Base-by-base conservation (phyloP, 805 yeast genomes). In the Ogataea pini region DNA sequence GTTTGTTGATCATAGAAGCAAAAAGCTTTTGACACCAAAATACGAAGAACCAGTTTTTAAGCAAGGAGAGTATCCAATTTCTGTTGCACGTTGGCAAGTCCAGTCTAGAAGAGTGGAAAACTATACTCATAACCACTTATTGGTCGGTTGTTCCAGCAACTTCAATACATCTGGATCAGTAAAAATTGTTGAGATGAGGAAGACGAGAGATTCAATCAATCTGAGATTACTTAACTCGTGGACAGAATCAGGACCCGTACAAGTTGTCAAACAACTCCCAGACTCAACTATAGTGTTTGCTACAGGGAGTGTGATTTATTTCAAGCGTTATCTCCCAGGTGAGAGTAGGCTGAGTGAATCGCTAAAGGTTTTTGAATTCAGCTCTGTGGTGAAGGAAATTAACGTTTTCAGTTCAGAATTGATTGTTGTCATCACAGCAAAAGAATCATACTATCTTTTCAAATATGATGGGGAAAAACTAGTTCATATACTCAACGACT, bases 11-110 rank as follows among this genome's bases (percentile, higher is more conserved):
- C 62, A 58, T 29, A 55, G 52, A 37, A 29, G 57, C 17, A 54
- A 44, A 18, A 48, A 44, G 24, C 37, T 46, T 25, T 14, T 54
- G 32, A 39, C 32, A 8, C 19, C 43, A 14, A 40, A 44, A 1
- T 24, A 37, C 13, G 39, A 33, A 9, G 28, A 41, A 13, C 33
- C 46, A 3, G 29, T 59, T 3, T 39, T 63, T n/a, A 45, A 38
- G 6, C 47, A 49, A 0, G 53, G 57, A 5, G 72, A 67, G 37
- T 58, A 44, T 3, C 70, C 72, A 0, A 32, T 61, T 7, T 55
- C 64, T 7, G 22, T 72, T 3, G 52, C 64, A n/a, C 65, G 64
- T 41, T 72, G 75, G 76, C 55, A 58, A 13, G 56, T 71, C 2
- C 52, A 45, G 12, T 57, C 58, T 12, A 52, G 49, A 49, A 46